A percentile compares a stretch with the other conserved stretches of the same genome.
Conservation (phyloP, 805 yeast species). For the Alloascoidea africana region DNA sequence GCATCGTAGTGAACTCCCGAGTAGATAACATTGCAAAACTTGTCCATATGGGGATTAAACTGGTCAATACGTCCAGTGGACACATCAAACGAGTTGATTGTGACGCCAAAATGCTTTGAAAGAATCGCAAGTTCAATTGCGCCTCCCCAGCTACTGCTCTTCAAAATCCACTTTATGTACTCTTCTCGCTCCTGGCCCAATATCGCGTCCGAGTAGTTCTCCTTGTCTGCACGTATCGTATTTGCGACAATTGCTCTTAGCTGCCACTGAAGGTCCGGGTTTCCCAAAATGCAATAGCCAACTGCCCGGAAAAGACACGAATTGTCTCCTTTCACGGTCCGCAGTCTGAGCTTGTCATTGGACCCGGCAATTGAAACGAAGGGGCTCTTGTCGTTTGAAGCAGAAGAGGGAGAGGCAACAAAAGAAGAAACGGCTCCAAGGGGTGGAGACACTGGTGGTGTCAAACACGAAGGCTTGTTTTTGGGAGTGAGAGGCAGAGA, state of each 20-base stretch:
- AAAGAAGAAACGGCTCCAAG: slow-evolving; percentile 7
- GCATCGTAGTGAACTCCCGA: slow-evolving; percentile 67
- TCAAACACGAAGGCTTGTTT: slow-evolving; percentile 1
- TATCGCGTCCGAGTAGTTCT: slow-evolving; percentile 37
- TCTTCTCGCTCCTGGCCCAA: slow-evolving; percentile 33
- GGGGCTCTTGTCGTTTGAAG: slow-evolving; percentile 3
- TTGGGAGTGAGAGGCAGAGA: slow-evolving; percentile 1
- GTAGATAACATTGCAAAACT: slow-evolving; percentile 40
- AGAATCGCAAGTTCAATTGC: slow-evolving; percentile 61
- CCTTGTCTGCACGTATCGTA: slow-evolving; percentile 25
- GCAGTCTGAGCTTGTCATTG: slow-evolving; percentile 14
- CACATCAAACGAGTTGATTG: slow-evolving; percentile 49
- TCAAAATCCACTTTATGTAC: slow-evolving; percentile 46
- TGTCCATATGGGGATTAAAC: slow-evolving; percentile 29
- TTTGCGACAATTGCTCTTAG: slow-evolving; percentile 37
- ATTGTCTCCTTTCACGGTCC: slow-evolving; percentile 61
- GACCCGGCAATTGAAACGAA: slow-evolving; percentile 1
- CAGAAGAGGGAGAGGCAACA: slow-evolving; percentile 4
- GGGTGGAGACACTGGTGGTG: not conserved
- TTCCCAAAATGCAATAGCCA: slow-evolving; percentile 31
- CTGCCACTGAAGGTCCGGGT: slow-evolving; percentile 27
- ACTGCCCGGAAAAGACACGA: slow-evolving; percentile 63
- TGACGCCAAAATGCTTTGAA: slow-evolving; percentile 31
- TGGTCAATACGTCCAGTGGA: slow-evolving; percentile 41
- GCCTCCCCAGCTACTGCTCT: slow-evolving; percentile 66